phyloP scores from a whole-genome alignment of 352 stramenopile species.

The Phytophthora colocasiae region DNA sequence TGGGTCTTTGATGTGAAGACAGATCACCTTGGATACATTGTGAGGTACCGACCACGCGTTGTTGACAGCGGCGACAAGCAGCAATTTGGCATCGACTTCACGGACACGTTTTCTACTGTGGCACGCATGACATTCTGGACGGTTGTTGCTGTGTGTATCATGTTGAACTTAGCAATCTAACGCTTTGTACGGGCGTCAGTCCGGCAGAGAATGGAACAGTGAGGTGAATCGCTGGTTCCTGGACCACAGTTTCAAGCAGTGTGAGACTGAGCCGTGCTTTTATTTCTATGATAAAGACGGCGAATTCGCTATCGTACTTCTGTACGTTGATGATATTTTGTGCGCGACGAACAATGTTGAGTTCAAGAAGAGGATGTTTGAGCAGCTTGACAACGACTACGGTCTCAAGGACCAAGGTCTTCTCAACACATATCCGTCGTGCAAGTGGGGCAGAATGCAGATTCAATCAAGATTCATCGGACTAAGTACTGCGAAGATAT shows the following conservation, averaged over 20 bases:
- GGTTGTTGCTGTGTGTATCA: background rate
- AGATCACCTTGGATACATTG: background rate
- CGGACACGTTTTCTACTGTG: background rate
- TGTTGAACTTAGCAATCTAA: background rate
- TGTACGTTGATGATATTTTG: no score
- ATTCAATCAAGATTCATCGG: background rate
- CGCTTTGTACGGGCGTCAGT: constrained; percentile 3
- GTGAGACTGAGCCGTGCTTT: no score
- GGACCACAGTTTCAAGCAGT: background rate
- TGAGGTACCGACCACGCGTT: background rate
- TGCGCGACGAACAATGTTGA: no score
- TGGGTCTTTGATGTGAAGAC: background rate
- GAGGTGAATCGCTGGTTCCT: constrained; percentile 2
- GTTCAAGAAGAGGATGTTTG: no score
- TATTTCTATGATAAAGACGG: no score
- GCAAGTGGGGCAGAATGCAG: background rate
- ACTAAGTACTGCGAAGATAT: background rate
- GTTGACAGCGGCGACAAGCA: background rate
- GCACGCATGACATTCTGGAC: background rate
- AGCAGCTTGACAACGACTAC: no score
- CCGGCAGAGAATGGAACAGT: constrained; percentile 4
- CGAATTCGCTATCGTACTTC: no score
- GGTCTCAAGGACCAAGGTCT: background rate
- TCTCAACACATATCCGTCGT: background rate
- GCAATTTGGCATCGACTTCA: background rate